Evolutionary conservation across 1,284 basidiomycete species (phyloP).

Genomic region (Kwoniella shivajii): DNA sequence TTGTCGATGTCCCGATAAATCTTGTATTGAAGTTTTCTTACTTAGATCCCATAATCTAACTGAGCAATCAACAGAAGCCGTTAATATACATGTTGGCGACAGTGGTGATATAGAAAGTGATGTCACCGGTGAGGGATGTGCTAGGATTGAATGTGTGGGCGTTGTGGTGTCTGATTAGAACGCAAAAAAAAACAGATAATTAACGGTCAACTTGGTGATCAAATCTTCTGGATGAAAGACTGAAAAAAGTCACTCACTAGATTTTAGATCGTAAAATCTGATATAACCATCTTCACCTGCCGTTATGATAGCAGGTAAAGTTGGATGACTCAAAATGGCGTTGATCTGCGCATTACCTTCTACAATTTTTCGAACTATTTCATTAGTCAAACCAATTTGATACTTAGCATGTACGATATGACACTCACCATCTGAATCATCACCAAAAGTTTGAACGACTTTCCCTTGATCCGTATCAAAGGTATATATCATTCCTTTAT

Average conservation of each 20-base stretch:
- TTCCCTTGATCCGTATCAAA: slow-evolving; percentile 76
- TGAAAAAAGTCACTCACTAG: slow-evolving; percentile 60
- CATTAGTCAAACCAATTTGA: neutral
- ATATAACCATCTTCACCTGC: slow-evolving; percentile 95
- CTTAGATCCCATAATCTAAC: slow-evolving; percentile 90
- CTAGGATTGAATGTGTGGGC: slow-evolving; percentile 84
- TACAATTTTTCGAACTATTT: neutral
- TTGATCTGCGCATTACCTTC: slow-evolving; percentile 80
- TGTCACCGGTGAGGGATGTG: slow-evolving; percentile 88
- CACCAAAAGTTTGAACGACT: slow-evolving; percentile 66
- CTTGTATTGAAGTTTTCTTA: slow-evolving; percentile 72
- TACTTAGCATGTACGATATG: no score
- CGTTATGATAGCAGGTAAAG: slow-evolving; percentile 81
- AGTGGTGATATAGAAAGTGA: slow-evolving; percentile 81
- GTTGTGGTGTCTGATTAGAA: slow-evolving; percentile 59
- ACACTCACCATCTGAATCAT: slow-evolving; percentile 9
- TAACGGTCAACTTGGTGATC: neutral
- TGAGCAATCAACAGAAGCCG: slow-evolving; percentile 90
- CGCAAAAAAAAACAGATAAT: neutral
- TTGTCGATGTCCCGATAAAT: slow-evolving; percentile 79
- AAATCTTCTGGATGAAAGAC: neutral
- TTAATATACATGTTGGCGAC: slow-evolving; percentile 72
- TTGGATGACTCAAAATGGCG: slow-evolving; percentile 85
- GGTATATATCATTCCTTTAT: slow-evolving; percentile 84
- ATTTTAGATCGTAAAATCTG: slow-evolving; percentile 79